Percentiles rank a stretch among this genome's conserved stretches.
Evolutionary conservation across 306 rosid species (phyloP).

Genomic region (Malus sylvestris): DNA sequence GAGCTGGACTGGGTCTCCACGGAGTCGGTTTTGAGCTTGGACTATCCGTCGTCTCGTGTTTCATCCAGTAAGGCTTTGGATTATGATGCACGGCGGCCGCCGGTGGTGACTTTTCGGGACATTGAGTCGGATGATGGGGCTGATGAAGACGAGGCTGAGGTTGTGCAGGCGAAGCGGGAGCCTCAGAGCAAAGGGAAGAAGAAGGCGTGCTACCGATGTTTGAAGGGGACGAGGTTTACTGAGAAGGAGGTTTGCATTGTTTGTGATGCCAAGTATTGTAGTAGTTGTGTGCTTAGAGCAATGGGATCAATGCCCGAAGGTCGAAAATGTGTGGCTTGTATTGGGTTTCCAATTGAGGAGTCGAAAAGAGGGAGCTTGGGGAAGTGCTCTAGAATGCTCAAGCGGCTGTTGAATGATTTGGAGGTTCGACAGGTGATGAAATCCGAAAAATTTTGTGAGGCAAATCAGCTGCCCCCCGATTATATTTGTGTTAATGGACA

Average conservation of each 20-base stretch:
- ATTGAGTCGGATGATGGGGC: conserved; percentile 55
- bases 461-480: conserved; percentile 83
- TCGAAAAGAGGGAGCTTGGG: conserved; percentile 71
- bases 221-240: conserved; percentile 75
- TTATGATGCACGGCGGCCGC: conserved; percentile 39
- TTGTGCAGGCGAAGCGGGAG: conserved; percentile 36
- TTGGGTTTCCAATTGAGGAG: conserved; percentile 75
- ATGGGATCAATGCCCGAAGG: conserved; percentile 99
- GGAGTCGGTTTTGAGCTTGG: conserved; percentile 75
- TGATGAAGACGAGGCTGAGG: conserved; percentile 52
- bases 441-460: conserved; percentile 81
- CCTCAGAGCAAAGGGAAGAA: conserved; percentile 65
- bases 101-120: conserved; percentile 53
- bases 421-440: conserved; percentile 81
- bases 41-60: conserved; percentile 79
- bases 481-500: conserved; percentile 74
- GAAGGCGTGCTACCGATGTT: conserved; percentile 77
- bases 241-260: conserved; percentile 94
- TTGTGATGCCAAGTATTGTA: conserved; percentile 89
- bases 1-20: conserved; percentile 58
- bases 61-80: conserved; percentile 63
- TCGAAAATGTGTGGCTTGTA: conserved; percentile 87
- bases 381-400: conserved; percentile 79
- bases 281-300: conserved; percentile 80
- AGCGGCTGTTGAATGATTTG: conserved; percentile 75